Evolutionary conservation across 2,329 filamentous ascomycete genomes (phyloP).

Genomic region (Geosmithia flava): DNA sequence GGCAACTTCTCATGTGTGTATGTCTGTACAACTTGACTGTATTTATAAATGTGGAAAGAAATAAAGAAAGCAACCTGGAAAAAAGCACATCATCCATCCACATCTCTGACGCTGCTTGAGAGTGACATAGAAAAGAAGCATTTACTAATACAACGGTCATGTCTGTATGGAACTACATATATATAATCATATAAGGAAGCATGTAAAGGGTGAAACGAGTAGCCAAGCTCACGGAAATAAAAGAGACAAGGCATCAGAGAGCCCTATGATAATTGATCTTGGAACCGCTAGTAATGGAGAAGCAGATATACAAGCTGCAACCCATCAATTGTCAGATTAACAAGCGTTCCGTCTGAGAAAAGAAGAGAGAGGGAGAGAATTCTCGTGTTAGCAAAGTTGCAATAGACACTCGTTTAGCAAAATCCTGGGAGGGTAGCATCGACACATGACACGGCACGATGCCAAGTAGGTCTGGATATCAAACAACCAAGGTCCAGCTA

Average conservation of each 20-base stretch:
- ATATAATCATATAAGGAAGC: background rate
- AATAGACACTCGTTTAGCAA: background rate
- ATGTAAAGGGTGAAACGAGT: slow-evolving; percentile 56
- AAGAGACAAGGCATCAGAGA: slow-evolving; percentile 45
- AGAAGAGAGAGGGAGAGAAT: background rate
- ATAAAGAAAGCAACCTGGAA: background rate
- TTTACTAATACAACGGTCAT: no score
- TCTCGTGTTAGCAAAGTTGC: background rate
- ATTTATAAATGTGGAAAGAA: background rate
- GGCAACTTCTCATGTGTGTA: background rate
- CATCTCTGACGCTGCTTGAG: no score
- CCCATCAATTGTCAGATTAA: slow-evolving; percentile 38
- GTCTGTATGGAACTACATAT: background rate
- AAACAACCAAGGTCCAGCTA: background rate
- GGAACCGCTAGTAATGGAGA: slow-evolving; percentile 41
- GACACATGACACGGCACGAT: background rate
- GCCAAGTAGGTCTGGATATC: no score
- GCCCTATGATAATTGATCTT: slow-evolving; percentile 40
- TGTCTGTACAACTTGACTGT: background rate
- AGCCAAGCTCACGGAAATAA: slow-evolving; percentile 29
- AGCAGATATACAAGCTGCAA: slow-evolving; percentile 40
- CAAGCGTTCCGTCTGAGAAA: background rate
- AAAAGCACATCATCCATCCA: no score
- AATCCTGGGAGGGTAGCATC: background rate
- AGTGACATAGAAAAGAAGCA: no score